These are phyloP conservation scores for Coniochaeta prunicola DNA, from an alignment of 2,329 filamentous ascomycete genomes.

Conservation along the genomic window DNA sequence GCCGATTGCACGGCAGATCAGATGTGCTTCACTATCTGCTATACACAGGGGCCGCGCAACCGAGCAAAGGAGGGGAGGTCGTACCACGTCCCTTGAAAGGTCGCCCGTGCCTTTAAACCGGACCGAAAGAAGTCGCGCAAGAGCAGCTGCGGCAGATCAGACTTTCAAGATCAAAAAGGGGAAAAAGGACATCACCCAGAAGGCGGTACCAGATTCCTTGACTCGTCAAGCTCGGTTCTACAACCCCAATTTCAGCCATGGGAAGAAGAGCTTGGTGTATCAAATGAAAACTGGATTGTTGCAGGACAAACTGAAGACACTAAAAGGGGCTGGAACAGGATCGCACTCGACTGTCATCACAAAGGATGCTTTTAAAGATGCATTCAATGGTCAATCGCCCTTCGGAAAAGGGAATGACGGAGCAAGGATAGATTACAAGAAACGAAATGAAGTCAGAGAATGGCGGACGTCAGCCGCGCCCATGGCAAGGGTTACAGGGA, in stretches of 20 bases:
- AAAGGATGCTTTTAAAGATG: background rate
- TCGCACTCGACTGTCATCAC: background rate
- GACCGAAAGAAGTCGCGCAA: conserved; percentile 16
- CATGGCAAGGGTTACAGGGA: background rate
- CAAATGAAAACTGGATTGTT: conserved; percentile 40
- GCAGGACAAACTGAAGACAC: conserved; percentile 21
- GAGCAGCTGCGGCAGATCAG: conserved; percentile 15
- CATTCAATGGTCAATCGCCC: background rate
- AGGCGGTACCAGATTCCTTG: conserved; percentile 28
- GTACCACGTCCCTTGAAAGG: background rate
- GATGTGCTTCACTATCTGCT: conserved; percentile 2
- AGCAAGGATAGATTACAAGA: background rate
- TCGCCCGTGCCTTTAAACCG: conserved; percentile 18
- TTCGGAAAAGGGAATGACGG: background rate
- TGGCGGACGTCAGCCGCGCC: background rate
- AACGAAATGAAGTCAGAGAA: background rate
- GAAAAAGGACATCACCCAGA: conserved; percentile 44
- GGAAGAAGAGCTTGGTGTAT: conserved; percentile 49
- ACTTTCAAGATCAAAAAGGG: conserved; percentile 34
- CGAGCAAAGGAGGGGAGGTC: background rate
- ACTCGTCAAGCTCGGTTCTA: conserved; percentile 45
- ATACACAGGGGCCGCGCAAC: background rate
- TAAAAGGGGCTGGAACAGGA: background rate
- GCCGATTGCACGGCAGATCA: background rate
- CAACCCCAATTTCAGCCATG: conserved; percentile 40